Percentiles rank a stretch among this genome's conserved stretches.
Evolutionary conservation across 2,329 filamentous ascomycete species (phyloP).

Genomic region (Fusarium praegraminearum): DNA sequence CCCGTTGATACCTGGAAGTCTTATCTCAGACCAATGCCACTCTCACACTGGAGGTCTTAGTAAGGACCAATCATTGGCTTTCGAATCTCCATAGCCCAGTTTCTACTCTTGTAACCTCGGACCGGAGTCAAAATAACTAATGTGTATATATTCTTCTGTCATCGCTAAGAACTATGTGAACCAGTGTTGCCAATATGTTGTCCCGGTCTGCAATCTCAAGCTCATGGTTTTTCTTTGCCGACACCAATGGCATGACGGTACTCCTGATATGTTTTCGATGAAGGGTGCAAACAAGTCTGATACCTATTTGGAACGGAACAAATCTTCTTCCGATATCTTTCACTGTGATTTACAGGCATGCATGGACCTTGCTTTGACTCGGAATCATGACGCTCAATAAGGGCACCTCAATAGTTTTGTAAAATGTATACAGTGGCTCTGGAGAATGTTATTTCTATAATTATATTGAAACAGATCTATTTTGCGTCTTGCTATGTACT

Average conservation of each 20-base stretch:
- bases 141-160: not conserved
- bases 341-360: not conserved
- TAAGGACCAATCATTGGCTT: not conserved
- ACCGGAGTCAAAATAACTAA: not conserved
- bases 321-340: not conserved
- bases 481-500: not conserved
- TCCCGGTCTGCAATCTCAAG: rapidly evolving
- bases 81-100: not conserved
- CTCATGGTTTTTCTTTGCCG: not conserved
- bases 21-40: not conserved
- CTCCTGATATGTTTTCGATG: not conserved
- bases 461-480: not conserved
- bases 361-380: not conserved
- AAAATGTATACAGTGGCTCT: no score
- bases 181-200: not conserved
- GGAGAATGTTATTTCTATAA: not conserved
- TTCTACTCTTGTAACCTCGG: not conserved
- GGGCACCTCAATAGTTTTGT: not conserved
- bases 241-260: not conserved
- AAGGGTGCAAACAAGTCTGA: rapidly evolving
- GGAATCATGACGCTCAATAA: not conserved
- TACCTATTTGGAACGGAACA: not conserved
- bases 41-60: rapidly evolving
- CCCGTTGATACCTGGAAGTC: not conserved
- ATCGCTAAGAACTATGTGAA: not conserved